Percentiles rank a stretch among this genome's conserved stretches.
Conservation (phyloP, 768 basidiomycete genomes). For the Boletellus ananas region DNA sequence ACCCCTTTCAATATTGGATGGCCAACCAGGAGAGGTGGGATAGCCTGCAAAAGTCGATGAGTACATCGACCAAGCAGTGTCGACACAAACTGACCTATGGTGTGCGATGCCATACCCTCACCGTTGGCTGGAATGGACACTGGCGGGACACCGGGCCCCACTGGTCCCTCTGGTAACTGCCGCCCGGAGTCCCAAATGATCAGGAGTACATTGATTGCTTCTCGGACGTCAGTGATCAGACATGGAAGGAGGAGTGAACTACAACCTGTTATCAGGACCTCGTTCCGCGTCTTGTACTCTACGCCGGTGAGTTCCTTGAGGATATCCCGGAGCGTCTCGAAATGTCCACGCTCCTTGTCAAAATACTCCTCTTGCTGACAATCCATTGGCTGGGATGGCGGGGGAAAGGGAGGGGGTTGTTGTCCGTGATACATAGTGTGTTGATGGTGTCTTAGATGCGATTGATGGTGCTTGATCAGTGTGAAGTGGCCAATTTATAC, state of each 20-base stretch:
- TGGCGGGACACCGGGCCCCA: too few relatives aligned
- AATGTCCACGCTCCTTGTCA: slow-evolving; percentile 20
- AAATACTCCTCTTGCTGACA: slow-evolving; percentile 19
- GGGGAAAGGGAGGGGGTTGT: not conserved
- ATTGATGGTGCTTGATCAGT: too few relatives aligned
- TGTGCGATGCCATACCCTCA: not conserved
- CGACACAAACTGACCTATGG: not conserved
- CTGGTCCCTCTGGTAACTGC: too few relatives aligned
- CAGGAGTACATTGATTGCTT: slow-evolving; percentile 13
- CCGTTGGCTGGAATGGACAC: not conserved
- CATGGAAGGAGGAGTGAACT: not conserved
- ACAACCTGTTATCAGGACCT: slow-evolving; percentile 18
- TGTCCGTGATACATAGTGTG: too few relatives aligned
- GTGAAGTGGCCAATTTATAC: too few relatives aligned
- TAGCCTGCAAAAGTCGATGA: slow-evolving; percentile 4
- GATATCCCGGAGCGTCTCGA: slow-evolving; percentile 14
- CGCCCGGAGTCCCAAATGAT: too few relatives aligned
- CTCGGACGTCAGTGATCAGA: not conserved
- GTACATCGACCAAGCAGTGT: not conserved
- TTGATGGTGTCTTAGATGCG: too few relatives aligned
- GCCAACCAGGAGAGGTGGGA: not conserved
- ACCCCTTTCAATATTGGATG: not conserved
- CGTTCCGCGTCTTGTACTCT: slow-evolving; percentile 15
- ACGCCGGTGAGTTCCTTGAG: slow-evolving; percentile 14
- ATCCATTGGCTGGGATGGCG: slow-evolving; percentile 11